Percentiles rank a stretch among this genome's conserved stretches.
phyloP scores from a whole-genome alignment of 2,329 filamentous ascomycete species.

The Diplodia scrobiculata region DNA sequence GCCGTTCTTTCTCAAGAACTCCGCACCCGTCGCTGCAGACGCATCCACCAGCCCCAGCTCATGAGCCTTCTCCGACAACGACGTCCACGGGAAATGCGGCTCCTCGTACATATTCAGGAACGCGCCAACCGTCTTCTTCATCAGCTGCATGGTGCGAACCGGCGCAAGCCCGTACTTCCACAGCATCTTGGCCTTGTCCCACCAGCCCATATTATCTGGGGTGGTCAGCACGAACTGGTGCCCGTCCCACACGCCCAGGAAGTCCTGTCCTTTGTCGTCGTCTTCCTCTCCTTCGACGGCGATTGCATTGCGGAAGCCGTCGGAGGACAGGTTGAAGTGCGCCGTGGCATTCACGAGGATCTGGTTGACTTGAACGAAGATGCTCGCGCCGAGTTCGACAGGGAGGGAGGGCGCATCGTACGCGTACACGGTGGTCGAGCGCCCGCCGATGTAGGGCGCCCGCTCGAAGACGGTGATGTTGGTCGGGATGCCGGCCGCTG shows the following conservation, averaged over 20 bases:
- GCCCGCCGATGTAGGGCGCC: constrained; percentile 75
- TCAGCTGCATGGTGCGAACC: constrained; percentile 69
- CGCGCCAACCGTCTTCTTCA: constrained; percentile 68
- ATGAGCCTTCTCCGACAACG: constrained; percentile 67
- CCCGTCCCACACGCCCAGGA: constrained; percentile 84
- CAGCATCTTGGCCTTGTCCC: constrained; percentile 75
- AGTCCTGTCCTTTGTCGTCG: constrained; percentile 37
- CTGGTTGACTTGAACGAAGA: constrained; percentile 82
- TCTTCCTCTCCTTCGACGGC: constrained; percentile 44
- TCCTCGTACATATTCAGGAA: constrained; percentile 80
- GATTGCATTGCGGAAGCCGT: constrained; percentile 45
- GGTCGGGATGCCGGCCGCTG: constrained; percentile 60
- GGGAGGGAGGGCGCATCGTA: constrained; percentile 68
- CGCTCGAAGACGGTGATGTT: constrained; percentile 90
- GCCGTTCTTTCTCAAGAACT: constrained; percentile 69
- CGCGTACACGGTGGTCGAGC: constrained; percentile 79
- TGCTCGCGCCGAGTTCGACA: constrained; percentile 86
- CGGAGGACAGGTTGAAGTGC: constrained; percentile 66
- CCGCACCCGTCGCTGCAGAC: constrained; percentile 71
- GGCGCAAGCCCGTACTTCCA: constrained; percentile 86
- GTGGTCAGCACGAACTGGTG: constrained; percentile 69
- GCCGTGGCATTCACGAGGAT: constrained; percentile 75
- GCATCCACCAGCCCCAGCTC: constrained; percentile 67
- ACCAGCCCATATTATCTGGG: constrained; percentile 67
- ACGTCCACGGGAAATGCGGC: constrained; percentile 81